A percentile compares a stretch with the other conserved stretches of the same genome.
These are phyloP conservation scores for Ogataea saltuana DNA, from an alignment of 805 yeast species.

Conservation along the genomic window DNA sequence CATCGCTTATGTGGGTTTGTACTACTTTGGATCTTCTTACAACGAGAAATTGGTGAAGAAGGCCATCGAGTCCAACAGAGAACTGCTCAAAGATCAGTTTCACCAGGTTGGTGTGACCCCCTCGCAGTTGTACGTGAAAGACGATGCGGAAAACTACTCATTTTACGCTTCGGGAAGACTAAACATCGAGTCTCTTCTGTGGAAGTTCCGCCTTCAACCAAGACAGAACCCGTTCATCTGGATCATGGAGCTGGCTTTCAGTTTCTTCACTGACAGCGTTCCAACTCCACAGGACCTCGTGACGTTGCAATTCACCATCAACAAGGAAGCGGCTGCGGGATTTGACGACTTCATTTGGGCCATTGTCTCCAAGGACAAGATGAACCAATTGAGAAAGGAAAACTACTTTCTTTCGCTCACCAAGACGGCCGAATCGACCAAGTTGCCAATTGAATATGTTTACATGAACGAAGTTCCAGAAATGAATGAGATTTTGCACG, in stretches of 20 bases:
- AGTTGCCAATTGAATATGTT: conserved; percentile 73
- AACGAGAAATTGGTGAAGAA: conserved; percentile 58
- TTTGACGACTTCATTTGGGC: conserved; percentile 78
- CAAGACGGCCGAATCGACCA: conserved; percentile 69
- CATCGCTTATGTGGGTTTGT: conserved; percentile 48
- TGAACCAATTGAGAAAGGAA: conserved; percentile 73
- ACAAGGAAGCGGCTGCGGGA: conserved; percentile 40
- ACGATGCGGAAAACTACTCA: conserved; percentile 58
- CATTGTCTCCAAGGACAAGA: conserved; percentile 78
- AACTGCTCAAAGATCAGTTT: conserved; percentile 65
- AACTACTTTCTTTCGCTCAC: conserved; percentile 85
- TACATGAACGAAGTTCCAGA: conserved; percentile 90
- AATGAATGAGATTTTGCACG: conserved; percentile 64
- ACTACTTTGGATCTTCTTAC: conserved; percentile 56
- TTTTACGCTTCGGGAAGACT: conserved; percentile 89
- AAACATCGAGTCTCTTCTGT: conserved; percentile 63
- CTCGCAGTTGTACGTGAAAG: conserved; percentile 53
- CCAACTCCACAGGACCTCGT: conserved; percentile 60
- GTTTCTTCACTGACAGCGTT: conserved; percentile 56
- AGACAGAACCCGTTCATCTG: conserved; percentile 78
- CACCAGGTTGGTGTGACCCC: conserved; percentile 67
- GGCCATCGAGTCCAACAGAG: conserved; percentile 48
- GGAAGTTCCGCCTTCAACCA: conserved; percentile 65
- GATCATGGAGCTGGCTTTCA: conserved; percentile 60
- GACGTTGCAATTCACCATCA: conserved; percentile 59